Percentiles rank a stretch among this genome's conserved stretches.
Conservation (phyloP, 2,329 filamentous ascomycete genomes). For the Fusarium camptoceras region DNA sequence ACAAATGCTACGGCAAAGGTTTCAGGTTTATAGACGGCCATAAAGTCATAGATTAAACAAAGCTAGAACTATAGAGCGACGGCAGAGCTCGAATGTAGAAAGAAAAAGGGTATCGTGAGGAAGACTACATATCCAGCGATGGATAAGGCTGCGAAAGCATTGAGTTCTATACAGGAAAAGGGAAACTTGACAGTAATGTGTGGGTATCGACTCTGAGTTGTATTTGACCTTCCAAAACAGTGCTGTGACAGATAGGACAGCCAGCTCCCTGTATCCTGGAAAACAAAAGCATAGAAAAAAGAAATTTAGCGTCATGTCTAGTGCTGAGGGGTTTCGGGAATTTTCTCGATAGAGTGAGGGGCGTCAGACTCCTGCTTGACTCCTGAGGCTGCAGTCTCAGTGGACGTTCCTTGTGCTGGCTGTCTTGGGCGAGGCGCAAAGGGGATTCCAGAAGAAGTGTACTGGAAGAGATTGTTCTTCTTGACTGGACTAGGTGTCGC, state of each 20-base stretch:
- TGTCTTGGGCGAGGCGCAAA: slow-evolving; percentile 55
- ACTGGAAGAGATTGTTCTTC: slow-evolving; percentile 52
- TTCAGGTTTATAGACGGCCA: slow-evolving; percentile 13
- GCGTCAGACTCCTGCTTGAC: slow-evolving; percentile 1
- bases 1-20: background rate
- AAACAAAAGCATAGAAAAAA: background rate
- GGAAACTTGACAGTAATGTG: slow-evolving; percentile 19
- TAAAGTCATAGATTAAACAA: slow-evolving; percentile 36
- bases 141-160: slow-evolving; percentile 12
- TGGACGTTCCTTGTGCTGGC: slow-evolving; percentile 6
- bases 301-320: background rate
- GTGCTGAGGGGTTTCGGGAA: slow-evolving; percentile 12
- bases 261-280: slow-evolving; percentile 9
- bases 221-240: slow-evolving; percentile 11
- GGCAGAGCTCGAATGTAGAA: background rate
- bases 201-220: slow-evolving; percentile 15
- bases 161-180: slow-evolving; percentile 8
- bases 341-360: slow-evolving; percentile 9
- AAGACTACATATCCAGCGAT: slow-evolving; percentile 31
- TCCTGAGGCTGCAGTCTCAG: background rate
- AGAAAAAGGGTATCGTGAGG: slow-evolving; percentile 43
- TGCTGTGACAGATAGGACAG: slow-evolving; percentile 12
- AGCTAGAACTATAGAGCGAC: slow-evolving; percentile 32
- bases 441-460: slow-evolving; percentile 59
- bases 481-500: slow-evolving; percentile 53